A percentile compares a stretch with the other conserved stretches of the same genome.
Evolutionary conservation across 768 basidiomycete genomes (phyloP).

Genomic region (Podaxis sp.): DNA sequence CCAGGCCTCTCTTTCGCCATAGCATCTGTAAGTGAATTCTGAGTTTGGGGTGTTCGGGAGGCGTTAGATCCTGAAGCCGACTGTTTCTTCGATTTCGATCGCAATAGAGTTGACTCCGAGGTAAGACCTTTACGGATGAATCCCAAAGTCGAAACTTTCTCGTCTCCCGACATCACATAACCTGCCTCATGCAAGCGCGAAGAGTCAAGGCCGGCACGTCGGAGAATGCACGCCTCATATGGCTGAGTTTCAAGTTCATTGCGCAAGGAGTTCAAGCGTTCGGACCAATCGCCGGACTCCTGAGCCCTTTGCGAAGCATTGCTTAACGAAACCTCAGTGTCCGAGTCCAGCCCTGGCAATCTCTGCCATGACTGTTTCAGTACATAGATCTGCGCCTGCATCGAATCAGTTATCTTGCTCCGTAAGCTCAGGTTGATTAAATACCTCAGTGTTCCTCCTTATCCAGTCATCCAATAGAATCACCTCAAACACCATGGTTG

Average conservation of each 20-base stretch:
- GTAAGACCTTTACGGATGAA: not conserved
- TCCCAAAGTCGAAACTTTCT: not conserved
- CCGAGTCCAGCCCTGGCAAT: not conserved
- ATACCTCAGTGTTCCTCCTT: not conserved
- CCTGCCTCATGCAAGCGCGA: not conserved
- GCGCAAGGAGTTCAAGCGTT: not conserved
- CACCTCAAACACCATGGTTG: not conserved
- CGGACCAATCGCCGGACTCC: too few relatives aligned
- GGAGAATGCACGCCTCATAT: not conserved
- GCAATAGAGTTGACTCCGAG: not conserved
- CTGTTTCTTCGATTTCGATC: not conserved
- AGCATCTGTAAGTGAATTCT: not conserved
- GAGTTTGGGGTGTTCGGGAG: not conserved
- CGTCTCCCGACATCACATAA: not conserved
- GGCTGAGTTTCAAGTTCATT: not conserved
- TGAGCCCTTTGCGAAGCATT: not conserved
- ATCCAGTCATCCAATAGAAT: not conserved
- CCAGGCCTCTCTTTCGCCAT: too few relatives aligned
- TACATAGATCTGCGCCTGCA: not conserved
- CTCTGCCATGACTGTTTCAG: constrained; percentile 7
- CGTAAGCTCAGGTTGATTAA: not conserved
- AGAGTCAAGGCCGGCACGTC: not conserved
- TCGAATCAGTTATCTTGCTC: not conserved
- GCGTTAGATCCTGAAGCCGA: too few relatives aligned
- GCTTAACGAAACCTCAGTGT: not conserved